A percentile compares a stretch with the other conserved stretches of the same genome.
These are phyloP conservation scores for Wickerhamiella parazyma DNA, from an alignment of 805 yeast species.

Conservation along the genomic window DNA sequence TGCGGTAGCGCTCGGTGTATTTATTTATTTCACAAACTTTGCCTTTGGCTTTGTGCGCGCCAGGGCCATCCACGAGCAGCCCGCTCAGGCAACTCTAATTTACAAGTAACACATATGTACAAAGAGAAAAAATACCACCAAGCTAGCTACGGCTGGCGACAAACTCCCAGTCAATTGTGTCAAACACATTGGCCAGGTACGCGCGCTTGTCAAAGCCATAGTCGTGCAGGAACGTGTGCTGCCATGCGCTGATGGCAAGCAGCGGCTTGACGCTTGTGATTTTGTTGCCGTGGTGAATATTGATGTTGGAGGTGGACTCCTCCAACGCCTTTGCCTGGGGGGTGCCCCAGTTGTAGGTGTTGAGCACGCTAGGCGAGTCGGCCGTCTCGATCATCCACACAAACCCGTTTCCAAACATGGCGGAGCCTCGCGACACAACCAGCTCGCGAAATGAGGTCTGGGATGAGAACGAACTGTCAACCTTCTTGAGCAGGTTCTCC, in stretches of 20 bases:
- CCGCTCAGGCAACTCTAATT: not conserved
- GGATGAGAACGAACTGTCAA: slow-evolving; percentile 11
- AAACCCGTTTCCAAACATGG: slow-evolving; percentile 81
- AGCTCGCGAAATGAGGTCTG: slow-evolving; percentile 59
- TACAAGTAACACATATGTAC: not conserved
- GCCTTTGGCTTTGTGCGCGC: slow-evolving; percentile 20
- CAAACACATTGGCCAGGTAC: slow-evolving; percentile 62
- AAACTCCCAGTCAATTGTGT: slow-evolving; percentile 67
- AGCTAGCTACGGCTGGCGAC: slow-evolving; percentile 15
- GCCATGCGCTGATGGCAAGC: slow-evolving; percentile 72
- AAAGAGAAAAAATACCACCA: too few relatives aligned
- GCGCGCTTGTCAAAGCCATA: slow-evolving; percentile 62
- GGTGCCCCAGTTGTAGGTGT: slow-evolving; percentile 86
- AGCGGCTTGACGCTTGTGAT: slow-evolving; percentile 34
- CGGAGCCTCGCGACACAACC: slow-evolving; percentile 53
- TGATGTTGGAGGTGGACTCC: not conserved
- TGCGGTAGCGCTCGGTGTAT: slow-evolving; percentile 3
- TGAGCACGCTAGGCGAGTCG: slow-evolving; percentile 45
- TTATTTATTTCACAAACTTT: slow-evolving; percentile 16
- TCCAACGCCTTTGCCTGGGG: slow-evolving; percentile 29
- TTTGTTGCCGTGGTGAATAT: slow-evolving; percentile 1
- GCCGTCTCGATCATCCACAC: slow-evolving; percentile 70
- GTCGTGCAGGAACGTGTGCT: slow-evolving; percentile 66
- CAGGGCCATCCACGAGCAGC: too few relatives aligned
- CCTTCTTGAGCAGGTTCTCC: not conserved